These are phyloP conservation scores for Trichoderma orchidacearum DNA, from an alignment of 495 filamentous ascomycete species.

Conservation along the genomic window DNA sequence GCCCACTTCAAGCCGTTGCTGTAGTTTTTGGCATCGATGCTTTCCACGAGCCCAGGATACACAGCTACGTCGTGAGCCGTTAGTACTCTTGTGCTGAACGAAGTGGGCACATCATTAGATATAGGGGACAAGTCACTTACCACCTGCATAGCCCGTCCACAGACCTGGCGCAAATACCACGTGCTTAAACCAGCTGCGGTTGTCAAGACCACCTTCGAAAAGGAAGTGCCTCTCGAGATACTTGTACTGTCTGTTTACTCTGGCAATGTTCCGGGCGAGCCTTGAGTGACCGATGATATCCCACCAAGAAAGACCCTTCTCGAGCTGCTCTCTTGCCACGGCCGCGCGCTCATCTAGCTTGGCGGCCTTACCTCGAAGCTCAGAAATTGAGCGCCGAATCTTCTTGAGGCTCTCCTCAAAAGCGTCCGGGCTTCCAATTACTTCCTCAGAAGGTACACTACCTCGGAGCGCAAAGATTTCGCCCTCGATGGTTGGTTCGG, in stretches of 20 bases:
- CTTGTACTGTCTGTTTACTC: constrained; percentile 57
- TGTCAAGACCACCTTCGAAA: constrained; percentile 66
- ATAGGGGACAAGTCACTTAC: constrained; percentile 17
- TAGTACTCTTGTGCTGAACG: constrained; percentile 2
- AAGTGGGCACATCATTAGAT: neutral
- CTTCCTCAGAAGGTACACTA: constrained; percentile 22
- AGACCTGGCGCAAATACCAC: constrained; percentile 76
- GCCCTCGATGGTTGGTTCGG: constrained; percentile 8
- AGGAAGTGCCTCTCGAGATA: constrained; percentile 71
- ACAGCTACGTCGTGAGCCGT: constrained; percentile 27
- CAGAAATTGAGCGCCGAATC: constrained; percentile 32
- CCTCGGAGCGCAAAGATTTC: constrained; percentile 37
- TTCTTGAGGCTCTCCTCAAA: constrained; percentile 32
- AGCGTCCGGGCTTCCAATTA: constrained; percentile 38
- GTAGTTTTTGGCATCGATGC: constrained; percentile 67
- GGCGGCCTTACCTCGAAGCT: constrained; percentile 41
- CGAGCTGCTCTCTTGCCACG: constrained; percentile 49
- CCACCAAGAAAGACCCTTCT: constrained; percentile 68
- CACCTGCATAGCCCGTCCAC: constrained; percentile 80
- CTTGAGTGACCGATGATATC: constrained; percentile 54
- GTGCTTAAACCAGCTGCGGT: constrained; percentile 86
- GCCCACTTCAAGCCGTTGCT: constrained; percentile 58
- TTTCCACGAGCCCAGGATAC: constrained; percentile 80
- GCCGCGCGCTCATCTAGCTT: constrained; percentile 47
- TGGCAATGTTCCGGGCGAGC: constrained; percentile 47